These are phyloP conservation scores for Fragosphaeria purpurea DNA, from an alignment of 2,329 filamentous ascomycete genomes.

Conservation along the genomic window DNA sequence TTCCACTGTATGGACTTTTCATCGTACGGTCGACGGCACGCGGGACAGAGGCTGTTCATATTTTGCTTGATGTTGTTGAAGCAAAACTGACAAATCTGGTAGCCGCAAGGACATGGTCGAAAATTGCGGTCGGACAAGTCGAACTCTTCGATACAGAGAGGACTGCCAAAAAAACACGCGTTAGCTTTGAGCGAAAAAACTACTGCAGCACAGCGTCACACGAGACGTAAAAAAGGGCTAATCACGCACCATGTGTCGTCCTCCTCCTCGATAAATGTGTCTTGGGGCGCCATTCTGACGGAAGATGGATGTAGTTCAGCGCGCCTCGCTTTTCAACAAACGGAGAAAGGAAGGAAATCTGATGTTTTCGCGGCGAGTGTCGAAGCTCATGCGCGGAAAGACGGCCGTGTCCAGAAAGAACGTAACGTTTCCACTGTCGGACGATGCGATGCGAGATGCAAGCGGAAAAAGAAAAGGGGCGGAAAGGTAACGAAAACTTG, in stretches of 20 bases:
- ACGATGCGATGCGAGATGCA: background rate
- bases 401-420: background rate
- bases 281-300: slow-evolving; percentile 53
- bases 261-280: slow-evolving; percentile 62
- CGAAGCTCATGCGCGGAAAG: background rate
- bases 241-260: slow-evolving; percentile 54
- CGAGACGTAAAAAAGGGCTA: background rate
- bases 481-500: too few relatives aligned
- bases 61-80: slow-evolving; percentile 99
- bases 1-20: slow-evolving; percentile 97
- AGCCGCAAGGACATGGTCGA: slow-evolving; percentile 91
- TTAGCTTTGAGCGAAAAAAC: slow-evolving; percentile 1
- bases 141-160: slow-evolving; percentile 97
- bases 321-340: background rate
- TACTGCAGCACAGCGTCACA: background rate
- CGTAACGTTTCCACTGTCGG: background rate
- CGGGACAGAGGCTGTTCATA: slow-evolving; percentile 95
- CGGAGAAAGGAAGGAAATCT: too few relatives aligned
- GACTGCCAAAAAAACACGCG: slow-evolving; percentile 43
- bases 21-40: slow-evolving; percentile 88
- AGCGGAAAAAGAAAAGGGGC: background rate
- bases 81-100: slow-evolving; percentile 99
- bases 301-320: background rate
- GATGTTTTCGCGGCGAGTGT: too few relatives aligned
- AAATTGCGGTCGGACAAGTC: slow-evolving; percentile 97